Conservation (phyloP, 129 eudicot genomes). For the Centaurea solstitialis region DNA sequence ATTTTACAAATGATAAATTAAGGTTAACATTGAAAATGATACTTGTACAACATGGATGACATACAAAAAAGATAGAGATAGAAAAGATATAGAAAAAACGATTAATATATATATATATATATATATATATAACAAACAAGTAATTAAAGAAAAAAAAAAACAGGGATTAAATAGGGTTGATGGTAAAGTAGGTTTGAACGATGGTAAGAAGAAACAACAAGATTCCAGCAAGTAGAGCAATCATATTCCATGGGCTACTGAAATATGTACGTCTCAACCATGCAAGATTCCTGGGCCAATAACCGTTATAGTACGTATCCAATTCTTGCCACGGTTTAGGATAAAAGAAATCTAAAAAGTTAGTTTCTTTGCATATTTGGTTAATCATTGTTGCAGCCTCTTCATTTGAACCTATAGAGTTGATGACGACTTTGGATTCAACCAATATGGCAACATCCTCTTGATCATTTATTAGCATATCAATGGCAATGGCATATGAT, state of each 20-base stretch:
- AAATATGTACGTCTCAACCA: neutral
- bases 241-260: neutral
- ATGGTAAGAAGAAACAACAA: neutral
- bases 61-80: neutral
- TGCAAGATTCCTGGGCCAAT: neutral
- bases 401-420: neutral
- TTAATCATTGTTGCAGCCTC: neutral
- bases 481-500: constrained; percentile 1
- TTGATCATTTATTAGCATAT: neutral
- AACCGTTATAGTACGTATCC: neutral
- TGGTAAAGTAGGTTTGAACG: neutral
- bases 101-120: too few relatives aligned
- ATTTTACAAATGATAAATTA: too few relatives aligned
- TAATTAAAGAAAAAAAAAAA: neutral
- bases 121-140: too few relatives aligned
- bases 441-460: neutral
- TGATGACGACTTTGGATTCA: neutral
- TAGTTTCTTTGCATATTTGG: constrained; percentile 2
- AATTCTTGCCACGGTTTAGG: neutral
- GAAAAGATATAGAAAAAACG: neutral
- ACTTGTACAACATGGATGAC: neutral
- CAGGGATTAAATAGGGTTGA: neutral
- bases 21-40: too few relatives aligned
- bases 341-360: neutral
- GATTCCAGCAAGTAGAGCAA: neutral